phyloP scores from a whole-genome alignment of 768 basidiomycete genomes.

The Jaapia argillacea region DNA sequence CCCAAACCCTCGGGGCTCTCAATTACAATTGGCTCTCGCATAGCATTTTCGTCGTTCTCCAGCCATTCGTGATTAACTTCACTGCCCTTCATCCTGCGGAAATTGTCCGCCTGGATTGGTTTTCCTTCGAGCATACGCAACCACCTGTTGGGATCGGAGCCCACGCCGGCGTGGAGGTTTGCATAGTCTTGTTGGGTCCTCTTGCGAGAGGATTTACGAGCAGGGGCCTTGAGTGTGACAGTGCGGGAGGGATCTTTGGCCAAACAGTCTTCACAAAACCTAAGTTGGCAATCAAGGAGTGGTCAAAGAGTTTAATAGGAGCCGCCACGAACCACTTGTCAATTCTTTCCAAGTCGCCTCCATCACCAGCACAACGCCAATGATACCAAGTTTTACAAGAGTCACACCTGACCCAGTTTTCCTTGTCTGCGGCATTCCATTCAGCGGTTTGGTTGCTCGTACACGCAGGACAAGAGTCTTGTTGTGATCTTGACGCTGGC shows the following conservation, averaged over 20 bases:
- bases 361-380: slow-evolving; percentile 69
- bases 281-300: slow-evolving; percentile 18
- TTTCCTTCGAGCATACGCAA: slow-evolving; percentile 60
- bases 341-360: slow-evolving; percentile 52
- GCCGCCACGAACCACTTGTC: slow-evolving; percentile 60
- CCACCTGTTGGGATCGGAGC: slow-evolving; percentile 61
- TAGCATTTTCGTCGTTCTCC: slow-evolving; percentile 56
- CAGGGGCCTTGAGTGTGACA: slow-evolving; percentile 68
- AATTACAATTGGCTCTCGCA: slow-evolving; percentile 79
- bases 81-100: slow-evolving; percentile 55
- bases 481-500: slow-evolving; percentile 6
- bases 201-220: slow-evolving; percentile 76
- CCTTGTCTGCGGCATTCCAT: slow-evolving; percentile 38
- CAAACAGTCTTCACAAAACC: slow-evolving; percentile 65
- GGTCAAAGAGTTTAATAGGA: slow-evolving; percentile 7
- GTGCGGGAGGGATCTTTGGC: slow-evolving; percentile 46
- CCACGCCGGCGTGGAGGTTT: slow-evolving; percentile 55
- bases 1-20: slow-evolving; percentile 73
- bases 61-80: slow-evolving; percentile 72
- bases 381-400: slow-evolving; percentile 78
- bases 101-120: slow-evolving; percentile 48
- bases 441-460: slow-evolving; percentile 23
- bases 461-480: slow-evolving; percentile 43
- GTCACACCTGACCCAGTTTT: slow-evolving; percentile 79
- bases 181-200: slow-evolving; percentile 71